phyloP scores from a whole-genome alignment of 306 rosid species.

The Casuarina glauca region DNA sequence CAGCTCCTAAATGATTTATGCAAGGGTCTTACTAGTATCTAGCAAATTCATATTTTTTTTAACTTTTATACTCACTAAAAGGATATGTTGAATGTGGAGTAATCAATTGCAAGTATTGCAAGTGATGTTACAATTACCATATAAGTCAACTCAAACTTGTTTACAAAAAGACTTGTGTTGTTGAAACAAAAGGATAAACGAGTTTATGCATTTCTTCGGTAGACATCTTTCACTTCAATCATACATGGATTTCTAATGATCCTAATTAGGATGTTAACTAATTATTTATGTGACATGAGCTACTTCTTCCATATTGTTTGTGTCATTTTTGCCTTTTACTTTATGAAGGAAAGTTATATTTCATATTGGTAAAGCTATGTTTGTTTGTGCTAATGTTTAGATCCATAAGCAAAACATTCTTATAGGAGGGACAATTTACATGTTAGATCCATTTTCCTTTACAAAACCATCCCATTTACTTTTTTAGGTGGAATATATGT shows the following conservation, averaged over 20 bases:
- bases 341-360: slow-evolving; percentile 5
- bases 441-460: background rate
- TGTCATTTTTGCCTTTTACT: slow-evolving; percentile 7
- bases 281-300: background rate
- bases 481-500: background rate
- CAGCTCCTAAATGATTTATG: slow-evolving; percentile 80
- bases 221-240: slow-evolving; percentile 5
- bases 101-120: background rate
- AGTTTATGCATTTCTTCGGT: slow-evolving; percentile 5
- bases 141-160: background rate
- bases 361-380: slow-evolving; percentile 5
- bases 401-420: slow-evolving; percentile 9
- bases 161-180: background rate
- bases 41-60: slow-evolving; percentile 81
- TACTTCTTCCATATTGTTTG: slow-evolving; percentile 5
- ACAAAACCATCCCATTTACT: background rate
- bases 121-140: background rate
- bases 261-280: background rate
- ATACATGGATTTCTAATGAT: background rate
- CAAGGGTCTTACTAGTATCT: slow-evolving; percentile 90
- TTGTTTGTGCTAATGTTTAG: slow-evolving; percentile 7
- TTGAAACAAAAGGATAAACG: slow-evolving; percentile 3
- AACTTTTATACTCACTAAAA: slow-evolving; percentile 21
- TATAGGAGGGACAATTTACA: slow-evolving; percentile 1
- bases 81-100: slow-evolving; percentile 7